Base-by-base conservation (phyloP, 768 basidiomycete genomes). In the Podaxis rugospora region DNA sequence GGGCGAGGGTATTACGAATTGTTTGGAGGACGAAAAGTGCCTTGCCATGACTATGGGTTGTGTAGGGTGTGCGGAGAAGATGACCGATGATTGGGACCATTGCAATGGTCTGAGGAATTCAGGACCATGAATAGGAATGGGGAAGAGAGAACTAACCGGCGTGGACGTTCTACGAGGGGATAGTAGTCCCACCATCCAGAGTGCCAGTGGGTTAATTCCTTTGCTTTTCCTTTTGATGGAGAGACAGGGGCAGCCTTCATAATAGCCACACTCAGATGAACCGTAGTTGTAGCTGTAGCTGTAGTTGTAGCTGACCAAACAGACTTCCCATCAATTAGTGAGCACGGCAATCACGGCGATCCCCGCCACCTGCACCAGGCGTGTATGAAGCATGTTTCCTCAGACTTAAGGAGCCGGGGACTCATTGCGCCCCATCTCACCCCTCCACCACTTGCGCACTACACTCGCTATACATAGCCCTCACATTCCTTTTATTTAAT, bases 101-200 rank as follows among this genome's bases (percentile, higher is more conserved):
- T 80, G 81, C 3, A 90, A 67, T 1, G 89, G 88, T 64, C 91
- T 92, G 66, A 1, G 44, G 59, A 32, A 55, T 28, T 55, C 52
- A 60, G 58, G 57, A 63, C 32, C 42, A 27, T 32, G 23, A 49
- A 42, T 23, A 39, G 61, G 57, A 44, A 32, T 47, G 51, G 35
- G 40, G 39, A 28, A 56, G 35, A 49, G 39, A 40, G 57, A 47
- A 69, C 74, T 51, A 63, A 86, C 90, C 83, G 79, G 63, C 76
- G 75, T 2, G 81, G 74, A 37, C 80, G 76, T 67, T 89, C 89
- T 4, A 80, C 72, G 42, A 90, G 74, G 27, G 87, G 83, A 62
- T 82, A 76, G 44, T 87, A 78, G 63, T 92, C 87, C 88, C 88
- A 92, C 90, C 90, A 91, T 28, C 83, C 83, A 28, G 84, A 68